phyloP scores from a whole-genome alignment of 768 basidiomycete species.

The Tephrocybe rancida region DNA sequence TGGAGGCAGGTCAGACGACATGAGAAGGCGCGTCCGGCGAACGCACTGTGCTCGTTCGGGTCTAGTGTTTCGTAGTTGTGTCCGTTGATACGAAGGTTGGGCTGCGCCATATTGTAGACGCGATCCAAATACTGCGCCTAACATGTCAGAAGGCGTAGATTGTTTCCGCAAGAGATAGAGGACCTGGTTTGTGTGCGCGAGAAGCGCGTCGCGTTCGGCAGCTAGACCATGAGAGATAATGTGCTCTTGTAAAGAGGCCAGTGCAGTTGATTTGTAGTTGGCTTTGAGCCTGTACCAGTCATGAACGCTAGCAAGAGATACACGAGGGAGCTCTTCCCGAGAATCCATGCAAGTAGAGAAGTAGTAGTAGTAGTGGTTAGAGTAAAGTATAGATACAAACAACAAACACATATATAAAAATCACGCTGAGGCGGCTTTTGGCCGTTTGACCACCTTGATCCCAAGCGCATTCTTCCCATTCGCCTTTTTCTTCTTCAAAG shows the following conservation, averaged over 20 bases:
- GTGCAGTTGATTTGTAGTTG: constrained; percentile 50
- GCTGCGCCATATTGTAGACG: constrained; percentile 61
- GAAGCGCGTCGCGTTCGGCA: constrained; percentile 47
- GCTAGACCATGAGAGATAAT: constrained; percentile 39
- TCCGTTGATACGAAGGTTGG: constrained; percentile 82
- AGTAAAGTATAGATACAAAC: constrained; percentile 4
- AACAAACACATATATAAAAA: constrained; percentile 11
- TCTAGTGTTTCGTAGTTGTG: constrained; percentile 70
- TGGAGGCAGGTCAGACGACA: constrained; percentile 23
- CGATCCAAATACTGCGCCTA: constrained; percentile 57
- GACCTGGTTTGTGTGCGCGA: constrained; percentile 57
- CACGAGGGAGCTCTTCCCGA: constrained; percentile 46
- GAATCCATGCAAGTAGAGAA: constrained; percentile 31
- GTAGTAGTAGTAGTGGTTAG: background rate
- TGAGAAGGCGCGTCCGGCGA: background rate
- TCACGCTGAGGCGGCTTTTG: constrained; percentile 20
- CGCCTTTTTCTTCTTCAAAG: constrained; percentile 63
- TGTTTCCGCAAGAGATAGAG: constrained; percentile 1
- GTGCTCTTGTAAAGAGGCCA: constrained; percentile 47
- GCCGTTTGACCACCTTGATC: constrained; percentile 71
- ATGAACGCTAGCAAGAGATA: constrained; percentile 65
- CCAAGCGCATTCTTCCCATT: constrained; percentile 67
- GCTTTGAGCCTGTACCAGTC: constrained; percentile 67
- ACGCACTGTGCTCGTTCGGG: constrained; percentile 53
- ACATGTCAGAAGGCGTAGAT: constrained; percentile 10